Evolutionary conservation across 2,329 filamentous ascomycete species (phyloP), one percentile per base, ranked within the genome.

Genomic region (Curvularia hawaiiensis): DNA sequence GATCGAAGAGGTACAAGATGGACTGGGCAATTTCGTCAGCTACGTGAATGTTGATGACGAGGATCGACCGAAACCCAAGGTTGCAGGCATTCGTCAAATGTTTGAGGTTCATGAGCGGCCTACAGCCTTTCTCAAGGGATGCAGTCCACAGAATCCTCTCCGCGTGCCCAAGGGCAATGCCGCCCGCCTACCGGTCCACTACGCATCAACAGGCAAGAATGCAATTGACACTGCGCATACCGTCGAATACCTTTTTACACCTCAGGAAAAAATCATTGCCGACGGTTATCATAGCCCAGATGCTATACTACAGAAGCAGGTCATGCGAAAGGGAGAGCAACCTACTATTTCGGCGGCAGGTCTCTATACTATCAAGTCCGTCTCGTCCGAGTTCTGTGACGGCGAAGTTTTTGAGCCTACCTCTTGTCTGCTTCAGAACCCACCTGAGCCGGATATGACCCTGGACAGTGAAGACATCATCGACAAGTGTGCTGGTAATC

Each of bases 401-500:
- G 95, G 95, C 45, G 93, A 98, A 66, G 88, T 99, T 4, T 84
- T 94, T 63, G 95, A 99, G 74, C 95, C 95, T 28, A 91, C 94
- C 2, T 95, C 93, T n/a, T 98, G 94, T 75, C 82, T 97, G 57
- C 80, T 99, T 52, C 83, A 96, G 64, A 99, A 98, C 64, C 95
- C 95, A 5, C 88, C 95, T 0, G 89, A 97, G 77, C 95, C 95
- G 10, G 86, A 89, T 54, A 76, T 99, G 56, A 82, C 85, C 4
- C 80, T 99, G 49, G 84, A 84, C 31, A 83, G 87, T 7, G 90
- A 96, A 66, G 89, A 92, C 61, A 92, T 99, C 43, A 90, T 91
- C 51, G 95, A 99, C 76, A 96, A 96, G 73, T 99, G 95, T 74
- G 94, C 93, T 35, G 92, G 93, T 47, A 97, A 92, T 70, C 92